A percentile compares a stretch with the other conserved stretches of the same genome.
These are phyloP conservation scores for Rhizopus microsporus DNA, from an alignment of 371 early-diverging fungal species.

Conservation along the genomic window DNA sequence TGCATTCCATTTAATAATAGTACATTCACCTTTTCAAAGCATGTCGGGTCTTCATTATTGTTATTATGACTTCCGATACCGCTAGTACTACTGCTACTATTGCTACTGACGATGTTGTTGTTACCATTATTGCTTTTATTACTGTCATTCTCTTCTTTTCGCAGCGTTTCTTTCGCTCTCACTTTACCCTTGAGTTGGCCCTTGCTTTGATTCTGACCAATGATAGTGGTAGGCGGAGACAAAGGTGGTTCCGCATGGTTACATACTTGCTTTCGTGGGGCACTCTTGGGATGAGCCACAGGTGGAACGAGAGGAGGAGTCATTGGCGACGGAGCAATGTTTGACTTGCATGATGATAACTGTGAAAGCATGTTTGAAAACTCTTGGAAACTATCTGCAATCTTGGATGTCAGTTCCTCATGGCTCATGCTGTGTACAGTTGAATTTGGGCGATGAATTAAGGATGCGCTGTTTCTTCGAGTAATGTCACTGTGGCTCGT, in stretches of 20 bases:
- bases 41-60: not conserved
- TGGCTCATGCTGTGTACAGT: constrained; percentile 12
- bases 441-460: too few relatives aligned
- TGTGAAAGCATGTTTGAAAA: constrained; percentile 43
- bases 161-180: not conserved
- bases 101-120: too few relatives aligned
- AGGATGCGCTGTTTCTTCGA: not conserved
- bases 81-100: too few relatives aligned
- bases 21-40: constrained; percentile 6
- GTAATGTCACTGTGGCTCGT: constrained; percentile 9
- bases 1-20: not conserved
- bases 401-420: constrained; percentile 37
- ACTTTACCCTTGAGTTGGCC: not conserved
- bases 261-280: not conserved
- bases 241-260: constrained; percentile 3
- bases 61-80: not conserved
- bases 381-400: constrained; percentile 47
- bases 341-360: constrained; percentile 20
- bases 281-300: constrained; percentile 10
- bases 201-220: not conserved
- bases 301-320: constrained; percentile 7
- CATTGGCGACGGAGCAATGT: constrained; percentile 1
- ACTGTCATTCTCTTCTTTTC: too few relatives aligned
- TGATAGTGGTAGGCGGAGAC: not conserved
- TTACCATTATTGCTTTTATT: too few relatives aligned